phyloP scores from a whole-genome alignment of 2,329 filamentous ascomycete genomes.

The Zasmidium angulare region DNA sequence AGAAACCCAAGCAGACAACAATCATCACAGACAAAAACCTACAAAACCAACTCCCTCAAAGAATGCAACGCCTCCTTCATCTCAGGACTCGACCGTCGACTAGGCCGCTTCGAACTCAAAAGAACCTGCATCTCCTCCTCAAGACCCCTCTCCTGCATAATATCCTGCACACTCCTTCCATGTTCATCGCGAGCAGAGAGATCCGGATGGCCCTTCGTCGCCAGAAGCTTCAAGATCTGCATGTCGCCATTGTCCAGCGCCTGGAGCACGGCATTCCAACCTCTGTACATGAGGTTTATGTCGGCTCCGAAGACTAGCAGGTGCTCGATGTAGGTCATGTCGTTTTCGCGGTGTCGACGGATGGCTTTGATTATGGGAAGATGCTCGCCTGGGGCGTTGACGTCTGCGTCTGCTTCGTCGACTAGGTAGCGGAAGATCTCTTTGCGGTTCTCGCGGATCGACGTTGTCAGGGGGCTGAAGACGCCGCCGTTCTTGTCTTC shows the following conservation, averaged over 20 bases:
- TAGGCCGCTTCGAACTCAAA: neutral
- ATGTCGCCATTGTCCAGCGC: slow-evolving; percentile 64
- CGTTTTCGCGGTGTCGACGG: slow-evolving; percentile 55
- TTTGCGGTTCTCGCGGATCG: slow-evolving; percentile 62
- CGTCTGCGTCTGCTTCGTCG: slow-evolving; percentile 58
- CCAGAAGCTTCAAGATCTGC: slow-evolving; percentile 54
- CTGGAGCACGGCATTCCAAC: slow-evolving; percentile 66
- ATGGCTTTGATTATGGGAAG: slow-evolving; percentile 70
- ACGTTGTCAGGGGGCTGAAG: slow-evolving; percentile 68
- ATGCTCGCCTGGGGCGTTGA: slow-evolving; percentile 69
- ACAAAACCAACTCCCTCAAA: slow-evolving; percentile 16
- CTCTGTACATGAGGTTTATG: slow-evolving; percentile 66
- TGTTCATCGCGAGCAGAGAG: slow-evolving; percentile 55
- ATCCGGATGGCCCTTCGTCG: slow-evolving; percentile 52
- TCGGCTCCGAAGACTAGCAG: slow-evolving; percentile 64
- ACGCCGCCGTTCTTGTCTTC: slow-evolving; percentile 73
- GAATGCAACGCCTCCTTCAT: slow-evolving; percentile 17
- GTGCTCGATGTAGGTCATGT: slow-evolving; percentile 62
- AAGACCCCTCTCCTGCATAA: slow-evolving; percentile 60
- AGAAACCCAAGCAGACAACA: neutral
- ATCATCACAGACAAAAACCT: neutral
- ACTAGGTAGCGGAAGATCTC: slow-evolving; percentile 63
- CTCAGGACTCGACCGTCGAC: slow-evolving; percentile 11
- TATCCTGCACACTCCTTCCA: slow-evolving; percentile 56
- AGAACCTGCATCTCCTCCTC: slow-evolving; percentile 45